Evolutionary conservation across 768 basidiomycete genomes (phyloP), one percentile per base, ranked within the genome.

Genomic region (Favolaschia claudopus): DNA sequence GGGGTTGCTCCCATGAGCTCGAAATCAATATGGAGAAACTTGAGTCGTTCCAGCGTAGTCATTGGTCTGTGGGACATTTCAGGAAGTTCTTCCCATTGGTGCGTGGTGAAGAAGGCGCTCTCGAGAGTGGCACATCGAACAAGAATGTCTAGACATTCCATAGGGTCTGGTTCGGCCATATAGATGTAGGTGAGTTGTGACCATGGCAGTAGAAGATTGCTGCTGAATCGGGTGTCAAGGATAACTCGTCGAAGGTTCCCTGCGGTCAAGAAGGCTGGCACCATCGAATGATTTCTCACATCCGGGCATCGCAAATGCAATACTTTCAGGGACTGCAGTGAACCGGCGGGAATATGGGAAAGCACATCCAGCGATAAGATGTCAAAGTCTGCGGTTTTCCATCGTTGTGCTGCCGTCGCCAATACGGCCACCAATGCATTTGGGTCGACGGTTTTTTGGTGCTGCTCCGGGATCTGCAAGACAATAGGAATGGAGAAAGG

Each of bases 401-500:
- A 47, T 20, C 45, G 29, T 17, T 19, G 45, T 19, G 45, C 45
- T 25, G 27, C 45, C 12, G 45, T 32, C 3, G 20, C 8, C 15
- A 33, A 19, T 5, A 22, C 15, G 24, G 31, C 22, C 45, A 48
- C 22, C 20, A 14, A n/a, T n/a, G n/a, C n/a, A n/a, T n/a, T n/a
- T n/a, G n/a, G n/a, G n/a, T n/a, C n/a, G n/a, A n/a, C n/a, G n/a
- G n/a, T n/a, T n/a, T n/a, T n/a, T n/a, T n/a, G n/a, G n/a, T n/a
- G n/a, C n/a, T n/a, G n/a, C n/a, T n/a, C n/a, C n/a, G n/a, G n/a
- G n/a, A n/a, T n/a, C 19, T 5, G 46, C 15, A 33, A 32, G 12
- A 56, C 5, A 34, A 57, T 42, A 15, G n/a, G 31, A 7, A 57
- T 42, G 2, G 55, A n/a, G 9, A 47, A 31, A 4, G 55, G 55